phyloP scores from a whole-genome alignment of 306 rosid genomes.

The Crotalaria pallida region DNA sequence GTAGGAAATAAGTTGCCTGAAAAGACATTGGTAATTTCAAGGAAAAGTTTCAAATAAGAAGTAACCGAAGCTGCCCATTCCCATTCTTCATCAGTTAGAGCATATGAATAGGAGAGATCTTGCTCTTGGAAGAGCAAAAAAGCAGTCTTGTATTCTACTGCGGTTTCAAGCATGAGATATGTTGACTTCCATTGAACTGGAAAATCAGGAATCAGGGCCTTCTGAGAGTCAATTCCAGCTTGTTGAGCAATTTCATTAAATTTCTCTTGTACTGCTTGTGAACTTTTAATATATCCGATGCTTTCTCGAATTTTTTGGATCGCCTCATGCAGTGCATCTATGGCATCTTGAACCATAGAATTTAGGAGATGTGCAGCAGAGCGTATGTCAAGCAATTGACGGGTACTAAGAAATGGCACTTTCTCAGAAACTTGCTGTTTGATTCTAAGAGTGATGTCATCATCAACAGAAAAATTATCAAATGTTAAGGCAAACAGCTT shows the following conservation, averaged over 20 bases:
- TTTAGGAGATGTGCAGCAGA: conserved; percentile 74
- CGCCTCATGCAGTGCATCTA: conserved; percentile 58
- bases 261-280: conserved; percentile 62
- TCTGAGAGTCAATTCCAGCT: conserved; percentile 55
- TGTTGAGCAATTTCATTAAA: conserved; percentile 67
- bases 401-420: conserved; percentile 61
- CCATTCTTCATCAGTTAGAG: conserved; percentile 80
- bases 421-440: conserved; percentile 68
- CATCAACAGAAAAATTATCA: conserved; percentile 73
- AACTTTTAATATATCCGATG: conserved; percentile 62
- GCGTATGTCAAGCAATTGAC: conserved; percentile 70
- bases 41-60: conserved; percentile 68
- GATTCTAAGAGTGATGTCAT: conserved; percentile 65
- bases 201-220: conserved; percentile 56
- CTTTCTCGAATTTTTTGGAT: conserved; percentile 76
- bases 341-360: conserved; percentile 57
- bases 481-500: conserved; percentile 88
- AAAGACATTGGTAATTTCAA: conserved; percentile 64
- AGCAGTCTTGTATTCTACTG: conserved; percentile 64
- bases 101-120: conserved; percentile 50
- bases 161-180: conserved; percentile 75
- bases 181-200: conserved; percentile 74
- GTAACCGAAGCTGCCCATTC: conserved; percentile 53
- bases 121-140: conserved; percentile 68
- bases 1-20: conserved; percentile 62